Base-by-base conservation (phyloP, 306 rosid genomes). In the Oxytropis ochrocephala region DNA sequence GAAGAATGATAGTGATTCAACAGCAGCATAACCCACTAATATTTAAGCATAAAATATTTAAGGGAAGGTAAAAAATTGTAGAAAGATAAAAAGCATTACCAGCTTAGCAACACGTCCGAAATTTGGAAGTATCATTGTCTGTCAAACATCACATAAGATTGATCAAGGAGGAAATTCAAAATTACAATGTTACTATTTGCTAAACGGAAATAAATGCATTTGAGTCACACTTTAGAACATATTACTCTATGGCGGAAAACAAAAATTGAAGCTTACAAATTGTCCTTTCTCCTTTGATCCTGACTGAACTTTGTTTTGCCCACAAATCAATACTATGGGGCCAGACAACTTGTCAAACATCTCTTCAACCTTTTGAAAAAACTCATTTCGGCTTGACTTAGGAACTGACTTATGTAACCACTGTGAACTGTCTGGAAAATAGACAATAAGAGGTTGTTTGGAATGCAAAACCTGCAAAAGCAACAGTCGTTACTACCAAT, bases 111-210 rank as follows among this genome's bases (percentile, higher is more conserved):
- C 69, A 44, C 96, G 97, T 32, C 89, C 95, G 69, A 91, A 68
- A 72, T 83, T 87, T 64, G 99, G 99, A 55, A 94, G 96, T 84
- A 94, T 88, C 97, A 94, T 88, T 1, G 99, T 91, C 99, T 94
- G 91, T 51, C 38, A 55, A 73, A 38, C 54, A 64, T 58, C 67
- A 56, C 29, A 62, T 14, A 51, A 46, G 51, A 11, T 24, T 4
- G 3, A 24, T 32, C 7, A 65, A 65, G n/a, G 46, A 72, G 19
- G 63, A 19, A 72, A 64, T 33, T 68, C 13, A 69, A 77, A 52
- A 67, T 19, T 27, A 58, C 67, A 48, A 29, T 35, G 44, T 49
- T 33, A 57, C 7, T 4, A 64, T 10, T 64, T 32, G 38, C 55
- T 33, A 51, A 48, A 72, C 13, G 69, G 41, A 35, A 65, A 55